These are phyloP conservation scores for Astragalus membranaceus DNA, from an alignment of 306 rosid genomes.

Conservation along the genomic window DNA sequence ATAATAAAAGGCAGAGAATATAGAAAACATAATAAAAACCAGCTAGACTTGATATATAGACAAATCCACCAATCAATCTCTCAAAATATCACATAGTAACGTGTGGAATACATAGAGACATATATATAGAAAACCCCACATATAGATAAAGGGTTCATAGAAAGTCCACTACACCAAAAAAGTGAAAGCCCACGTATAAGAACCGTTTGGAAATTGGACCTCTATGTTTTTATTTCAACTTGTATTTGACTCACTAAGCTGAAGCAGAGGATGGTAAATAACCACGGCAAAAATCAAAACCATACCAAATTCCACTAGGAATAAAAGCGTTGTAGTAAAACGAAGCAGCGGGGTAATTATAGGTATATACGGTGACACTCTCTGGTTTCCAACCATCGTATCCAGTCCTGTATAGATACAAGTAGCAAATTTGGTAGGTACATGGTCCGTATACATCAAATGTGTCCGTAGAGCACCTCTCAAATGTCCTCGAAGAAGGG, in stretches of 20 bases:
- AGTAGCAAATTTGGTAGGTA: slow-evolving; percentile 50
- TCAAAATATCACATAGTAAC: background rate
- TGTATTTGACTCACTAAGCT: background rate
- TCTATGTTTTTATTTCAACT: background rate
- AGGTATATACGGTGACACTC: slow-evolving; percentile 45
- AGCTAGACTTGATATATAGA: background rate
- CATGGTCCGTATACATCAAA: slow-evolving; percentile 69
- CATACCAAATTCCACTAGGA: slow-evolving; percentile 66
- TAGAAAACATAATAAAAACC: background rate
- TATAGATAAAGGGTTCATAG: background rate
- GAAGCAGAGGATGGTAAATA: slow-evolving; percentile 21
- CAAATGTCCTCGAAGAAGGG: slow-evolving; percentile 55
- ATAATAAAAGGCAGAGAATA: background rate
- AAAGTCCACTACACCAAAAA: background rate
- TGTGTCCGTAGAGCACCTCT: slow-evolving; percentile 76
- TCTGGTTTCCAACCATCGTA: slow-evolving; percentile 83
- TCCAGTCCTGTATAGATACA: slow-evolving; percentile 65
- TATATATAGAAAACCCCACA: background rate
- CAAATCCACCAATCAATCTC: background rate
- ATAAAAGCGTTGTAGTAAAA: slow-evolving; percentile 50
- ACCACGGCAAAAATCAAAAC: slow-evolving; percentile 48
- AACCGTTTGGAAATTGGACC: background rate
- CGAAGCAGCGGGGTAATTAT: slow-evolving; percentile 28
- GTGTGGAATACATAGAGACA: background rate
- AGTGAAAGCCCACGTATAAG: background rate